Conservation (phyloP, 225 moss, liverwort and hornwort genomes). For the Anthoceros angustus region DNA sequence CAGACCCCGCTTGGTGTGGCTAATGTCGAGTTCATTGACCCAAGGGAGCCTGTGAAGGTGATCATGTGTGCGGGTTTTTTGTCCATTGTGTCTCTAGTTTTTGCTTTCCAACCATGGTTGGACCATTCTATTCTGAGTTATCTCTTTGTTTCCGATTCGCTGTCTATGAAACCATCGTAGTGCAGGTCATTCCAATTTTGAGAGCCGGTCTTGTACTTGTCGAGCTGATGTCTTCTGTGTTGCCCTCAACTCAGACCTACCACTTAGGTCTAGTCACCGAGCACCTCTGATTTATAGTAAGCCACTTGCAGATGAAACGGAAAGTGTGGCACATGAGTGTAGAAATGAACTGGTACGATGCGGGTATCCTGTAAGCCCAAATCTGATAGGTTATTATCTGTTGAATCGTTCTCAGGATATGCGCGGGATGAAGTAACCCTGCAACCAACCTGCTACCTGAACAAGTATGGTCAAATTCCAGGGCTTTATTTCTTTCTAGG, state of each 20-base stretch:
- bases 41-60: conserved; percentile 87
- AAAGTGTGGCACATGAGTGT: neutral
- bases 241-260: conserved; percentile 73
- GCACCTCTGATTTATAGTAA: neutral
- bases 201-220: conserved; percentile 76
- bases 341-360: neutral
- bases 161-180: neutral
- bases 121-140: neutral
- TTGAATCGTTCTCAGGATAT: conserved; percentile 33
- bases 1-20: conserved; percentile 86
- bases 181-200: conserved; percentile 78
- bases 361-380: neutral
- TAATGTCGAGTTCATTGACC: conserved; percentile 80
- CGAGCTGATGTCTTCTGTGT: conserved; percentile 51
- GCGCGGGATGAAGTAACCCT: conserved; percentile 74
- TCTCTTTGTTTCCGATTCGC: neutral
- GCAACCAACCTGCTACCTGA: conserved; percentile 61
- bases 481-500: neutral
- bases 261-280: conserved; percentile 40
- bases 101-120: neutral
- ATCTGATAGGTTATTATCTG: neutral
- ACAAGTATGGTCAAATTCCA: conserved; percentile 38
- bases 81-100: neutral
- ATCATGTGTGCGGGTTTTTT: neutral
- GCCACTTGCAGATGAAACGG: neutral